A percentile compares a stretch with the other conserved stretches of the same genome.
Evolutionary conservation across 2,329 filamentous ascomycete species (phyloP).

Genomic region (Bipolaris bicolor): DNA sequence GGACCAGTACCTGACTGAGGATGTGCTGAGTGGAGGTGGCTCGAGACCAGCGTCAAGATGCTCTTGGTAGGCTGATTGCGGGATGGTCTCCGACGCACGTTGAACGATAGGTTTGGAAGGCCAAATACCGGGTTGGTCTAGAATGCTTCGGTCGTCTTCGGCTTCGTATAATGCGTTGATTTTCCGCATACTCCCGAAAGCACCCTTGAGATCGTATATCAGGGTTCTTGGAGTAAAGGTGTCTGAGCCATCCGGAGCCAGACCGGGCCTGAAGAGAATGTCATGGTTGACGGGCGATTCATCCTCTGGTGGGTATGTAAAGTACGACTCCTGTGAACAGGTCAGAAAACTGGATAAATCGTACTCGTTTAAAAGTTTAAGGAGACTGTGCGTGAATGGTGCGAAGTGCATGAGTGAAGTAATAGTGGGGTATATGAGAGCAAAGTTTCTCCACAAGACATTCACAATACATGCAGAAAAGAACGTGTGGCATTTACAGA

Average conservation of each 20-base stretch:
- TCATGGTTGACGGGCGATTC: conserved; percentile 76
- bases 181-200: conserved; percentile 85
- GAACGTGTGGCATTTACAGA: not conserved
- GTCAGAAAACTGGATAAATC: not conserved
- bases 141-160: conserved; percentile 47
- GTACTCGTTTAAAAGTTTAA: not conserved
- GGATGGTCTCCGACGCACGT: conserved; percentile 65
- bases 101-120: conserved; percentile 63
- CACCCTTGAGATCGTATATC: conserved; percentile 93
- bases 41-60: conserved; percentile 74
- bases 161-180: conserved; percentile 86
- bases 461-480: not conserved
- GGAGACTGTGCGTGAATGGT: not conserved
- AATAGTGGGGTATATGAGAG: not conserved
- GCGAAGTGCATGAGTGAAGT: not conserved
- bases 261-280: conserved; percentile 83
- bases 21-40: conserved; percentile 68
- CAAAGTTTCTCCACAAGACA: not conserved
- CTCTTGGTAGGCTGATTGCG: conserved; percentile 76
- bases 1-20: conserved; percentile 91
- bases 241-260: conserved; percentile 82
- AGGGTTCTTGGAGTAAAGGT: conserved; percentile 91
- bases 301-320: conserved; percentile 77
- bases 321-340: conserved; percentile 82
- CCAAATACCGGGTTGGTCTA: conserved; percentile 40